These are phyloP conservation scores for Albophoma yamanashiensis DNA, from an alignment of 2,329 filamentous ascomycete species.

Conservation along the genomic window DNA sequence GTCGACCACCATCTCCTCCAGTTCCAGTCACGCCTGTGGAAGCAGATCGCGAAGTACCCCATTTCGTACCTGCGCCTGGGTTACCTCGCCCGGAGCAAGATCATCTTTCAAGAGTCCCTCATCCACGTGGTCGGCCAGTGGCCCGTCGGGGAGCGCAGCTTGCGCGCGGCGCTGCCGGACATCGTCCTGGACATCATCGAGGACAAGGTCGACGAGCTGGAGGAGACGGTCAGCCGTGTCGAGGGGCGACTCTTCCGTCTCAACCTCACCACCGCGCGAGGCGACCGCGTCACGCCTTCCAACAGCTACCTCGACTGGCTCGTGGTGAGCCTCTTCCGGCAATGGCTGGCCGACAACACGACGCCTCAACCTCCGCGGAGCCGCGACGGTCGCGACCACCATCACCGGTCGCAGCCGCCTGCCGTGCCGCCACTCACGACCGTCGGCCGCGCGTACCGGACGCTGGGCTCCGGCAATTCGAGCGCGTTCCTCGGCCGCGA, in stretches of 20 bases:
- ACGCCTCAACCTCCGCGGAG: slow-evolving; percentile 47
- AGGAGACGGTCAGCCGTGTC: slow-evolving; percentile 68
- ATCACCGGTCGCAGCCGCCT: slow-evolving; percentile 22
- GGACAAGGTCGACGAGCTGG: slow-evolving; percentile 87
- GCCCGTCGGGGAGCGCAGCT: slow-evolving; percentile 69
- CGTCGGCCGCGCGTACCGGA: slow-evolving; percentile 64
- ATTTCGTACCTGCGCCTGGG: slow-evolving; percentile 85
- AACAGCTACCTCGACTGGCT: slow-evolving; percentile 87
- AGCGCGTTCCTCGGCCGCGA: slow-evolving; percentile 68
- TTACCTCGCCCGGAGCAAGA: slow-evolving; percentile 71
- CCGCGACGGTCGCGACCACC: slow-evolving; percentile 14
- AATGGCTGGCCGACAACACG: slow-evolving; percentile 89
- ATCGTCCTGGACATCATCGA: slow-evolving; percentile 81
- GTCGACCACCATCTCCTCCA: slow-evolving; percentile 91
- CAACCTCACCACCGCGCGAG: slow-evolving; percentile 64
- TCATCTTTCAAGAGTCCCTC: slow-evolving; percentile 78
- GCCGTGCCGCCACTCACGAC: slow-evolving; percentile 40
- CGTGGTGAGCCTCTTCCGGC: slow-evolving; percentile 74
- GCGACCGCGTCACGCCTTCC: slow-evolving; percentile 70
- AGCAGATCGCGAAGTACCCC: slow-evolving; percentile 93
- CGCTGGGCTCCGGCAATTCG: slow-evolving; percentile 52
- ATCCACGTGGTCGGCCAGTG: slow-evolving; percentile 93
- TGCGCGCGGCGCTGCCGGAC: slow-evolving; percentile 63
- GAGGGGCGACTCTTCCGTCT: slow-evolving; percentile 77
- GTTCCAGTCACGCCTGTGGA: slow-evolving; percentile 85